Base-by-base conservation (phyloP, 2,329 filamentous ascomycete species). In the Penicillium glabrum region DNA sequence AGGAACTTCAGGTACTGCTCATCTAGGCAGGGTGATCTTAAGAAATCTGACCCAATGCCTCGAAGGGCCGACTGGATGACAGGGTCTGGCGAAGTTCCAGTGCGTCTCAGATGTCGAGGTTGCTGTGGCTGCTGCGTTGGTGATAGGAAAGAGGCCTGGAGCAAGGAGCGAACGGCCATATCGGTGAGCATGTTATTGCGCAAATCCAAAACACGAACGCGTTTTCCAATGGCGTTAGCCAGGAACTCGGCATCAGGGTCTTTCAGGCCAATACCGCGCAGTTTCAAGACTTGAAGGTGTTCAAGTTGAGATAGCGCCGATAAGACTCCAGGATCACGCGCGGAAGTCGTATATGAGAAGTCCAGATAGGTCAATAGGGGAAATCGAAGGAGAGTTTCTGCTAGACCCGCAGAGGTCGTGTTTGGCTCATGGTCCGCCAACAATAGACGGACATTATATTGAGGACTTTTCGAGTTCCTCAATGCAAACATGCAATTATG, bases 151-250 rank as follows among this genome's bases (percentile, higher is more conserved):
- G 82, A 86, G 23, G 78, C 67, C 26, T 83, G 76, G 7, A 86
- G 68, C 31, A 87, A 68, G 14, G 75, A 73, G 27, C 80, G 76
- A 14, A 85, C 77, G 46, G 81, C 81, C 56, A 75, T 73, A 64
- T 87, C 84, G 1, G 83, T 86, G 37, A 87, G 72, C 26, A 77
- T 61, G 61, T 87, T 87, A 53, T 85, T 76, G 29, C 83, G 76
- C 27, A 87, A 54, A 63, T 87, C 84, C 35, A 87, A 69, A 58
- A 82, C 81, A 24, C 84, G 75, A 10, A 86, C 79, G 41, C 80
- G 76, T 3, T 74, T 77, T 5, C 78, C 76, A 50, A 87, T 80
- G 0, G 81, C 75, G 56, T 77, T 75, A 8, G 81, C 80, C 43
- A 86, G 68, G n/a, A 80, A 74, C 44, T 79, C 75, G 11, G 84